phyloP scores from a whole-genome alignment of 306 rosid species.

The Mimosa bimucronata region DNA sequence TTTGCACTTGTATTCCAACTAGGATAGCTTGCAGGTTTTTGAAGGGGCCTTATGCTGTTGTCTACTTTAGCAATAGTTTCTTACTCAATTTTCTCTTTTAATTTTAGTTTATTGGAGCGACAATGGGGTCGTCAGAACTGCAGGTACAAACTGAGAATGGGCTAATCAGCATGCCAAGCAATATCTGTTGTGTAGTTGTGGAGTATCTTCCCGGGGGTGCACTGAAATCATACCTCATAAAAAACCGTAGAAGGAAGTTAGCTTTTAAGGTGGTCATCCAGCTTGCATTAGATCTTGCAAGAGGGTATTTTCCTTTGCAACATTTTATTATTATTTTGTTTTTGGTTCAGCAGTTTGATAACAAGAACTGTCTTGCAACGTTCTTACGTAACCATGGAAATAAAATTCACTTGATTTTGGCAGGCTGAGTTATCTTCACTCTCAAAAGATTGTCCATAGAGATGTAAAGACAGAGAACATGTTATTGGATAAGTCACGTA shows the following conservation, averaged over 20 bases:
- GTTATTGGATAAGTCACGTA: slow-evolving; percentile 86
- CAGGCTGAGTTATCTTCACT: slow-evolving; percentile 94
- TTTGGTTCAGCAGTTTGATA: slow-evolving; percentile 34
- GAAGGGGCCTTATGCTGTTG: background rate
- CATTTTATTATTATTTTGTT: background rate
- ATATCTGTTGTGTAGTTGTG: slow-evolving; percentile 90
- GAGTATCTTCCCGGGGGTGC: slow-evolving; percentile 94
- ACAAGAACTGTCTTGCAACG: background rate
- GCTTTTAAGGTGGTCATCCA: slow-evolving; percentile 89
- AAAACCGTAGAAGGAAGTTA: slow-evolving; percentile 91
- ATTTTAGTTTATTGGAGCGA: slow-evolving; percentile 90
- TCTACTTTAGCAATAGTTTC: background rate
- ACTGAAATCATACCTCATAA: slow-evolving; percentile 81
- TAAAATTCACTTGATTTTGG: slow-evolving; percentile 40
- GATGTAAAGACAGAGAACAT: slow-evolving; percentile 99
- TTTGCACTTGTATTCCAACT: background rate
- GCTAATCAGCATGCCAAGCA: slow-evolving; percentile 89
- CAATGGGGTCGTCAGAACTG: slow-evolving; percentile 90
- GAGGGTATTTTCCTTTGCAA: slow-evolving; percentile 65
- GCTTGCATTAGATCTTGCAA: slow-evolving; percentile 92
- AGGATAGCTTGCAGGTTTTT: background rate
- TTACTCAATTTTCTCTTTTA: slow-evolving; percentile 28
- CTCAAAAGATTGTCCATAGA: slow-evolving; percentile 95
- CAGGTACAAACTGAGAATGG: slow-evolving; percentile 91
- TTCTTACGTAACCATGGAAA: slow-evolving; percentile 31